Conservation (phyloP, 306 rosid species). For the Rosa chinensis region DNA sequence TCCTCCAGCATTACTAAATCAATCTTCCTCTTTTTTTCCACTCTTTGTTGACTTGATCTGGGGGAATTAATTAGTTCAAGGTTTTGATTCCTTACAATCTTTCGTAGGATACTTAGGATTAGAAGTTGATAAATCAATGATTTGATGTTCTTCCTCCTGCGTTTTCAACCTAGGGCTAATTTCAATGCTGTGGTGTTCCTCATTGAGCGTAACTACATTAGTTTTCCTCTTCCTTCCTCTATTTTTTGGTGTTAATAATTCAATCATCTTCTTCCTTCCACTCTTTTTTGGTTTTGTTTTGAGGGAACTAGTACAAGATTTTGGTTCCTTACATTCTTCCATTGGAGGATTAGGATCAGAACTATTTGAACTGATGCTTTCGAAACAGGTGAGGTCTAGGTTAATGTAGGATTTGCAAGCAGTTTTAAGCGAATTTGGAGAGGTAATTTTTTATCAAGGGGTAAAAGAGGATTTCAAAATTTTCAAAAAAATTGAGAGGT, state of each 20-base stretch:
- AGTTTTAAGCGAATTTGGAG: slow-evolving; percentile 35
- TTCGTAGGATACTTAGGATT: neutral
- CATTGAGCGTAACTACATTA: too few species aligned
- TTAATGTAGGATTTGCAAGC: slow-evolving; percentile 51
- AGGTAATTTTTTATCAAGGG: too few species aligned
- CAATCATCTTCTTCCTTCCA: neutral
- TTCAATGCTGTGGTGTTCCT: too few species aligned
- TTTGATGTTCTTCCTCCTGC: too few species aligned
- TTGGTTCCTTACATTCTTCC: neutral
- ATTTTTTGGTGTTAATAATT: neutral
- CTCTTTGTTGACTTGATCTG: neutral
- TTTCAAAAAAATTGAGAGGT: too few species aligned
- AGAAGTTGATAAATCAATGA: neutral
- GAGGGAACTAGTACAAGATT: neutral
- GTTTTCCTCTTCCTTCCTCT: slow-evolving; percentile 7
- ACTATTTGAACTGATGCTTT: neutral
- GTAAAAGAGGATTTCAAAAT: too few species aligned
- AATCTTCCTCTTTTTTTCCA: slow-evolving; percentile 13
- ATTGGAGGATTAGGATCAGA: neutral
- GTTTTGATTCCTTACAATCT: neutral
- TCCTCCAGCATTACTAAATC: neutral
- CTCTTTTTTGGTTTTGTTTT: neutral
- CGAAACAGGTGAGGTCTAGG: neutral
- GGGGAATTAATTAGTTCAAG: neutral
- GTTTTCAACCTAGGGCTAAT: too few species aligned